Evolutionary conservation across 2,329 filamentous ascomycete genomes (phyloP), one percentile per base, ranked within the genome.

Genomic region (Paraphaeosphaeria sporulosa): DNA sequence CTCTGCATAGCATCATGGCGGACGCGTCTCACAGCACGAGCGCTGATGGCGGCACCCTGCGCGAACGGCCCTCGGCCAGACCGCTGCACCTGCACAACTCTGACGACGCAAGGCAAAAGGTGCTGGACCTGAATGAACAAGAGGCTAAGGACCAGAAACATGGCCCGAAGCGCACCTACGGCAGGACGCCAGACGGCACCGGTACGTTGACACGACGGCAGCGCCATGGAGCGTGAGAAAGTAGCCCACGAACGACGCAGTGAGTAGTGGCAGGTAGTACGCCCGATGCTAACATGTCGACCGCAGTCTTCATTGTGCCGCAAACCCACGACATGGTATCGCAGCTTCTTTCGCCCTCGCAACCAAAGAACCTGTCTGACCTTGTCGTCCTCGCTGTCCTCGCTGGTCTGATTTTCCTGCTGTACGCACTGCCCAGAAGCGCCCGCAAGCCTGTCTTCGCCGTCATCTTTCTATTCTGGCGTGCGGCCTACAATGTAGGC

Each of bases 251-350:
- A 7, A 17, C 12, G 38, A 47, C 9, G 8, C 62, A 43, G 55
- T 50, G 53, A 48, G 55, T 47, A 46, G 23, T 46, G 44, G 32
- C 51, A 38, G 53, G 32, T 44, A 19, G n/a, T 40, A 51, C 32
- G 59, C 49, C 57, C 50, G 46, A 44, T 60, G 59, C 70, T 72
- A 59, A 75, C 62, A 48, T 51, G 21, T 19, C 34, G 15, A 9
- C 15, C 50, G 50, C 73, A 98, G 95, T 97, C 71, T 99, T 99
- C 76, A 90, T 93, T 60, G 95, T 99, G 57, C 95, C 95, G 50
- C 90, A 93, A 64, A 99, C 95, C 58, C 93, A 97, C 84, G 95
- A 99, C 81, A 98, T 99, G 95, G 94, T 99, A 70, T 96, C 94
- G 54, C 95, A 98, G 81, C 86, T 99, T 57, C 88, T 99, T 70